Evolutionary conservation across 345 rosid species (phyloP).

Genomic region (Stellera chamaejasme): DNA sequence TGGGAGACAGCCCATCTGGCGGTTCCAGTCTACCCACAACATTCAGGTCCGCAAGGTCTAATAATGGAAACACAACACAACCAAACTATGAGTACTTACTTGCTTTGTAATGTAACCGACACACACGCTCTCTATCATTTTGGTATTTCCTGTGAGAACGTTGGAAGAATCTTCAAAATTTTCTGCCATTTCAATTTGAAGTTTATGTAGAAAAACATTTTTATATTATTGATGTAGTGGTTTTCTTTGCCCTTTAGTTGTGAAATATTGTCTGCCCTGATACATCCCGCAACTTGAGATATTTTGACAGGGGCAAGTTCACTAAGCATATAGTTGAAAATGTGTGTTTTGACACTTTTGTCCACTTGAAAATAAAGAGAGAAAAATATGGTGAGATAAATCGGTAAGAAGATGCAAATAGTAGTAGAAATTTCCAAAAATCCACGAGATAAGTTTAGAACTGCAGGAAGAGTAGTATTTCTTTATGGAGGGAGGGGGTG

Average conservation of each 20-base stretch:
- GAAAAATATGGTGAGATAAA: too few relatives aligned
- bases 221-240: too few relatives aligned
- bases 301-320: not conserved
- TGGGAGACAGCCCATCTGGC: constrained; percentile 92
- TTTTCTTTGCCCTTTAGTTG: too few relatives aligned
- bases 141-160: not conserved
- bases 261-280: not conserved
- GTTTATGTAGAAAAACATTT: too few relatives aligned
- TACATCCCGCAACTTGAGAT: not conserved
- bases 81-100: not conserved
- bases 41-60: constrained; percentile 92
- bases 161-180: not conserved
- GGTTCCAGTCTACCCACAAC: constrained; percentile 91
- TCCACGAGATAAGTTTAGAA: too few relatives aligned
- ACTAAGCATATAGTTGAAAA: too few relatives aligned
- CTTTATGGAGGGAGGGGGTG: too few relatives aligned
- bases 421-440: too few relatives aligned
- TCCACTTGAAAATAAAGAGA: too few relatives aligned
- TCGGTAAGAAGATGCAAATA: too few relatives aligned
- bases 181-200: not conserved
- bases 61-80: not conserved
- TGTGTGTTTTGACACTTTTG: too few relatives aligned
- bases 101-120: not conserved
- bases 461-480: too few relatives aligned
- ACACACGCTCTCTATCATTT: not conserved